These are phyloP conservation scores for Penicillium rolfsii DNA, from an alignment of 2,329 filamentous ascomycete genomes.

Conservation along the genomic window DNA sequence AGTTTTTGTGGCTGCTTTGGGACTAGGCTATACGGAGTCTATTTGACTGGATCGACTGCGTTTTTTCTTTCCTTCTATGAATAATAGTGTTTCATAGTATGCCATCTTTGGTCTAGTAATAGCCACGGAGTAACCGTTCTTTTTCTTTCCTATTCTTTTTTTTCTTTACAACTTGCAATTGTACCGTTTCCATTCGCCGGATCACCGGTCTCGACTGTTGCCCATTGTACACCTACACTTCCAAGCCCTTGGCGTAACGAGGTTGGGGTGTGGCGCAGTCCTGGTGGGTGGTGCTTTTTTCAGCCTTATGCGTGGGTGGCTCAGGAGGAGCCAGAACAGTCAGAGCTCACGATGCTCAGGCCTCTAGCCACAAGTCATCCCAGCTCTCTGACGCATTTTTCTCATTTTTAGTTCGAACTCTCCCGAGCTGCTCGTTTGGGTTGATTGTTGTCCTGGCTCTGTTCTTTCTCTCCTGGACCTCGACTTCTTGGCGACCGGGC, in stretches of 20 bases:
- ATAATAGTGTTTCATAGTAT: background rate
- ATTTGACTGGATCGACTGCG: background rate
- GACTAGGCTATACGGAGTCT: background rate
- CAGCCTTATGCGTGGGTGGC: conserved; percentile 6
- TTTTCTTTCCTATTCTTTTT: too few relatives aligned
- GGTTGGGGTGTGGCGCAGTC: conserved; percentile 5
- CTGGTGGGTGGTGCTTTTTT: conserved; percentile 3
- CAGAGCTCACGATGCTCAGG: background rate
- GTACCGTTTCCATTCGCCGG: background rate
- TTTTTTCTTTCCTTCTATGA: background rate
- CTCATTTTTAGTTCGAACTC: background rate
- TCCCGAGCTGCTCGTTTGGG: conserved; percentile 6
- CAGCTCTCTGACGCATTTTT: conserved; percentile 1
- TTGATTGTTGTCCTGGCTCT: too few relatives aligned
- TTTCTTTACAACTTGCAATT: background rate
- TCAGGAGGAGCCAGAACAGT: background rate
- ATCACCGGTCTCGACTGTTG: background rate
- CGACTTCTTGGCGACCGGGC: background rate
- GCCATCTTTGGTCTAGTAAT: background rate
- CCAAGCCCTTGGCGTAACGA: conserved; percentile 3
- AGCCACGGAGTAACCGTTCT: too few relatives aligned
- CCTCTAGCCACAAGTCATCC: background rate
- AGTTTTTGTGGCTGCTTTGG: background rate
- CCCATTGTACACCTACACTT: background rate
- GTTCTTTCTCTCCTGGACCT: background rate